Evolutionary conservation across 305 asterid species (phyloP).

Genomic region (Rubia occidens): DNA sequence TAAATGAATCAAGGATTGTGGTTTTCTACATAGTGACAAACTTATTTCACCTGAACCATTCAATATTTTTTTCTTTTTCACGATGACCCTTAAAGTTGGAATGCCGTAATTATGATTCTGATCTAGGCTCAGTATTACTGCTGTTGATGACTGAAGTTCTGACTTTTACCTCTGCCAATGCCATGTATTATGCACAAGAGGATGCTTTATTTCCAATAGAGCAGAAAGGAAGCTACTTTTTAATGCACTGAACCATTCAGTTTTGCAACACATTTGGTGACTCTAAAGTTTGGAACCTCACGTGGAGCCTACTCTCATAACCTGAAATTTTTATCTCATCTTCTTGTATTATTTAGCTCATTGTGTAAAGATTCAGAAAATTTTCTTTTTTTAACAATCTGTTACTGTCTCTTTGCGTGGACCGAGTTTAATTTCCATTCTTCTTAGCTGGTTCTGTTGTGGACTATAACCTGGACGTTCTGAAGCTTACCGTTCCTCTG

Average conservation of each 20-base stretch:
- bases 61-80: neutral
- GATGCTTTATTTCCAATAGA: neutral
- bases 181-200: neutral
- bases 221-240: neutral
- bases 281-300: neutral
- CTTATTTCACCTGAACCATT: neutral
- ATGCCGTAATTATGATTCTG: neutral
- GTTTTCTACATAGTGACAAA: neutral
- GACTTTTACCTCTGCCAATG: neutral
- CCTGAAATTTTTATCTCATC: neutral
- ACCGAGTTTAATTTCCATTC: neutral
- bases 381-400: neutral
- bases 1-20: neutral
- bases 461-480: neutral
- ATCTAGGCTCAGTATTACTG: neutral
- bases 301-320: neutral
- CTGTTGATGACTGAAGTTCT: neutral
- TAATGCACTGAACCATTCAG: neutral
- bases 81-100: neutral
- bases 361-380: neutral
- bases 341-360: neutral
- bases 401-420: neutral
- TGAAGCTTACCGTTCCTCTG: constrained; percentile 1
- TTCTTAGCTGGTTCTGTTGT: neutral
- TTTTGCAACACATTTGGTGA: neutral